Conservation (phyloP, 2,329 filamentous ascomycete species). For the Colletotrichum melonis region DNA sequence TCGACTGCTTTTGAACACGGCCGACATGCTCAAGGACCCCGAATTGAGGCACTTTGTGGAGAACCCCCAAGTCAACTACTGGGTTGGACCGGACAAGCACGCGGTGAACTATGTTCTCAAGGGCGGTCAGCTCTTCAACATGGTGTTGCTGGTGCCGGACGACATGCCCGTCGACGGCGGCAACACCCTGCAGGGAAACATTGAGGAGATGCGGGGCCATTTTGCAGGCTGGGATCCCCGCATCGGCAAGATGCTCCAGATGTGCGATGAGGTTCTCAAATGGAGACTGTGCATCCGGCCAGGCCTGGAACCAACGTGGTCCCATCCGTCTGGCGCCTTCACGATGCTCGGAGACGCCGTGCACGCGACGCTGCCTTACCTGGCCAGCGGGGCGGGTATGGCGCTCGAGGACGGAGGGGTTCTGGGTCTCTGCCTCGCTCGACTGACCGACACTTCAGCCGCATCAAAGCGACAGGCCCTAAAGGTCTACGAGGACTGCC, state of each 20-base stretch:
- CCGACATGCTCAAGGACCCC: conserved; percentile 40
- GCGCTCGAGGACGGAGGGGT: conserved; percentile 70
- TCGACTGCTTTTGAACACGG: conserved; percentile 40
- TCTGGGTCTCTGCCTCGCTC: conserved; percentile 64
- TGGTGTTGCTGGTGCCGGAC: conserved; percentile 55
- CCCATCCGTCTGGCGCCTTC: conserved; percentile 64
- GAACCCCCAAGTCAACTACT: conserved; percentile 41
- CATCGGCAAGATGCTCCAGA: conserved; percentile 64
- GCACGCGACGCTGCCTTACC: conserved; percentile 73
- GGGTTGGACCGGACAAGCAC: conserved; percentile 43
- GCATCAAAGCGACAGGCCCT: conserved; percentile 48
- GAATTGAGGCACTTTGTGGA: conserved; percentile 38
- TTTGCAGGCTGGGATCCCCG: conserved; percentile 69
- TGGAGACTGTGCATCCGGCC: conserved; percentile 70
- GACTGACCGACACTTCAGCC: conserved; percentile 52
- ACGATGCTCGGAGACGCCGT: conserved; percentile 72
- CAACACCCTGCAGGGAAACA: conserved; percentile 56
- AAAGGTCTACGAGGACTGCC: conserved; percentile 66
- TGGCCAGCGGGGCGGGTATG: conserved; percentile 68
- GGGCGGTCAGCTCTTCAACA: conserved; percentile 42
- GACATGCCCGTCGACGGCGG: conserved; percentile 47
- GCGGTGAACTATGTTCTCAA: conserved; percentile 44
- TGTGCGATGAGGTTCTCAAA: conserved; percentile 69
- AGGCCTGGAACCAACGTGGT: conserved; percentile 64
- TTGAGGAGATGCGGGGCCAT: conserved; percentile 58